Evolutionary conservation across 306 rosid species (phyloP).

Genomic region (Cucurbita maxima): DNA sequence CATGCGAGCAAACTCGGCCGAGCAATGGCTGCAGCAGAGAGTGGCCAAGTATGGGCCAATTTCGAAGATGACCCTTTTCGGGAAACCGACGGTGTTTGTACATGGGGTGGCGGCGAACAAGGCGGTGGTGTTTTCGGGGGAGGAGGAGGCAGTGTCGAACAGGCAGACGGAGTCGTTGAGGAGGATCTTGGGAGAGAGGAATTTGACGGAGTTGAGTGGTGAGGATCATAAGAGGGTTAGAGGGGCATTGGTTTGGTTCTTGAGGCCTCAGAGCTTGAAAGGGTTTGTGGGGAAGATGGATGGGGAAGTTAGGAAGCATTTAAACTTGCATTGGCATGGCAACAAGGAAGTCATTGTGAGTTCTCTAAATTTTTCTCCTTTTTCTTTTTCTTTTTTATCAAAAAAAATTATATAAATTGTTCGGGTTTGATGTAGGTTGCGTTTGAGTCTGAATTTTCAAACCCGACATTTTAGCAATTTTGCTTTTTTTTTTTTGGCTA

Average conservation of each 20-base stretch:
- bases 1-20: slow-evolving; percentile 47
- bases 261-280: slow-evolving; percentile 64
- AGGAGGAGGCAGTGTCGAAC: slow-evolving; percentile 11
- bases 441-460: too few species aligned
- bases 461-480: too few species aligned
- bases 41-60: slow-evolving; percentile 50
- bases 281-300: slow-evolving; percentile 46
- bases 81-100: slow-evolving; percentile 54
- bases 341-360: slow-evolving; percentile 23
- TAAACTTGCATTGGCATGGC: slow-evolving; percentile 56
- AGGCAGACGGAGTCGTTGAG: slow-evolving; percentile 33
- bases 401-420: too few species aligned
- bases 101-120: slow-evolving; percentile 63
- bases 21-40: slow-evolving; percentile 42
- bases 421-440: too few species aligned
- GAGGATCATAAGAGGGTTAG: slow-evolving; percentile 59
- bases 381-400: too few species aligned
- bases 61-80: slow-evolving; percentile 59
- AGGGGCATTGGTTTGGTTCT: slow-evolving; percentile 43
- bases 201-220: slow-evolving; percentile 29
- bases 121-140: slow-evolving; percentile 27
- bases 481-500: too few species aligned
- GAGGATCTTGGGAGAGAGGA: slow-evolving; percentile 42
- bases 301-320: slow-evolving; percentile 36
- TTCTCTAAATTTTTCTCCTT: too few species aligned